phyloP scores from a whole-genome alignment of 225 moss, liverwort and hornwort species.

The Pseudisothecium myosuroides region DNA sequence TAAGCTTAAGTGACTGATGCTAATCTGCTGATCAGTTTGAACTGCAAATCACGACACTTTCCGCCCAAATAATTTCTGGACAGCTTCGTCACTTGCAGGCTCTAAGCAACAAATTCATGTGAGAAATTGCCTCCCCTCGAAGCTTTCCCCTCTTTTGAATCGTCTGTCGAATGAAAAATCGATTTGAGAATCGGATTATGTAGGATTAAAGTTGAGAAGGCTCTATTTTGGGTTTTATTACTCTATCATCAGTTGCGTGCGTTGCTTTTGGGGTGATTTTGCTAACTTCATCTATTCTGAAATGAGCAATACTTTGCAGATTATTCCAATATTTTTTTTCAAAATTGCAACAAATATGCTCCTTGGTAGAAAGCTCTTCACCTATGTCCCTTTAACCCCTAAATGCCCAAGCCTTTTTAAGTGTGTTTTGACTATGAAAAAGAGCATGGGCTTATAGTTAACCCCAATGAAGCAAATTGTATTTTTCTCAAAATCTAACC shows the following conservation, averaged over 20 bases:
- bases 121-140: background rate
- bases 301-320: background rate
- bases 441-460: no score
- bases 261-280: background rate
- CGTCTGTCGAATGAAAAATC: background rate
- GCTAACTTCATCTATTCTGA: background rate
- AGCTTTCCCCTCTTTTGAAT: background rate
- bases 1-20: background rate
- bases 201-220: background rate
- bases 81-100: background rate
- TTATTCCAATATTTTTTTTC: background rate
- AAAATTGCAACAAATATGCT: background rate
- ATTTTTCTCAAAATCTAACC: no score
- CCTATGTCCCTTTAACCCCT: background rate
- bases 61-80: background rate
- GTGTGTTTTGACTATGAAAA: no score
- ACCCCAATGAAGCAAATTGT: no score
- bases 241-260: background rate
- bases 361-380: background rate
- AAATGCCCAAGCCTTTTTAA: no score
- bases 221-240: background rate
- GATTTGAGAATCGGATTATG: background rate
- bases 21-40: background rate
- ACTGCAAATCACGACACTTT: background rate
- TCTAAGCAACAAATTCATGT: background rate